Evolutionary conservation across 1,284 basidiomycete genomes (phyloP).

Genomic region (Ceratobasidium sp.): DNA sequence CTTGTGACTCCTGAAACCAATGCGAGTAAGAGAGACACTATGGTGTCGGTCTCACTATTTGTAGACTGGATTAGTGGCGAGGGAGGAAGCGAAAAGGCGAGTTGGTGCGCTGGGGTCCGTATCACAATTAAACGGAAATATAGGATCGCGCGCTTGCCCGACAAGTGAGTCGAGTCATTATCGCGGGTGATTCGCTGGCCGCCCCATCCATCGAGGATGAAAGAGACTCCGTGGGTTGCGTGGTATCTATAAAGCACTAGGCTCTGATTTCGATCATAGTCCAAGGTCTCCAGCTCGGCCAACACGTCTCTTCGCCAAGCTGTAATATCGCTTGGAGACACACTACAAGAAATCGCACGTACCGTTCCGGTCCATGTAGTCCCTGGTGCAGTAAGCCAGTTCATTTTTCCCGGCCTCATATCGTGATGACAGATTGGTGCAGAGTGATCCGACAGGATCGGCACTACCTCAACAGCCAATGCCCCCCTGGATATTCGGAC

Average conservation of each 20-base stretch:
- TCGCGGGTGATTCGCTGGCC: constrained; percentile 15
- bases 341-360: constrained; percentile 75
- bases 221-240: constrained; percentile 18
- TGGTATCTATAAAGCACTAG: neutral
- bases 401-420: constrained; percentile 47
- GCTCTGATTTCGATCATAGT: neutral
- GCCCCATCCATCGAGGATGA: constrained; percentile 26
- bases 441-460: constrained; percentile 83
- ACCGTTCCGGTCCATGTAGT: constrained; percentile 82
- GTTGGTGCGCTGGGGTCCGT: neutral
- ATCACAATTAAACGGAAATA: no score
- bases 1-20: neutral
- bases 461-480: constrained; percentile 95
- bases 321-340: constrained; percentile 16
- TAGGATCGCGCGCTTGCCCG: constrained; percentile 29
- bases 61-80: constrained; percentile 33
- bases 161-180: constrained; percentile 19
- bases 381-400: constrained; percentile 65
- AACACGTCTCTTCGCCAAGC: constrained; percentile 26
- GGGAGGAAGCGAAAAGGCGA: constrained; percentile 19
- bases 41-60: constrained; percentile 6
- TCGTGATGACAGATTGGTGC: constrained; percentile 78
- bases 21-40: neutral
- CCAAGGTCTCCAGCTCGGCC: constrained; percentile 16
- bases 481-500: constrained; percentile 89